phyloP scores from a whole-genome alignment of 2,329 filamentous ascomycete genomes.

The Fusarium albosuccineum region DNA sequence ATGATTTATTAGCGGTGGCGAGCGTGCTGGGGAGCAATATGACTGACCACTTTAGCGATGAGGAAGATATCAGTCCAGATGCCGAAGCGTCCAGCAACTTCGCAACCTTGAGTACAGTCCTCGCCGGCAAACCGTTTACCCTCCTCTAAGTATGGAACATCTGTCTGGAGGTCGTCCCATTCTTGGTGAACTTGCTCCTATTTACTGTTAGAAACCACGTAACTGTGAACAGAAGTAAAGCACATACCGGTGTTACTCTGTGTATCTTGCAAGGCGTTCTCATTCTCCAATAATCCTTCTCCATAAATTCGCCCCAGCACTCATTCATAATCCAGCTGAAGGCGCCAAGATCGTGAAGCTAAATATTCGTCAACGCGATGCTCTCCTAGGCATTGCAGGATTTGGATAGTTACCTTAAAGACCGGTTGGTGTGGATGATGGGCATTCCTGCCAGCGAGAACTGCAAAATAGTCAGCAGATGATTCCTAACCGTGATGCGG shows the following conservation, averaged over 20 bases:
- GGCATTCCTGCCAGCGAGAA: conserved; percentile 34
- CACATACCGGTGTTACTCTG: conserved; percentile 43
- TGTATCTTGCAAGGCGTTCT: conserved; percentile 40
- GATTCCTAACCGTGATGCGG: neutral
- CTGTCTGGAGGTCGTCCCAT: conserved; percentile 41
- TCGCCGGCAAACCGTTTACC: conserved; percentile 25
- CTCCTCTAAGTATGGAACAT: neutral
- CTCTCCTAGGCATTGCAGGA: too few species aligned
- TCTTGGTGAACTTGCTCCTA: conserved; percentile 45
- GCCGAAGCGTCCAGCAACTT: conserved; percentile 46
- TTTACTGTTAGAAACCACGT: conserved; percentile 14
- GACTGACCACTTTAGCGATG: conserved; percentile 45
- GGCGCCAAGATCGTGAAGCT: conserved; percentile 48
- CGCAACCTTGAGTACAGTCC: conserved; percentile 20
- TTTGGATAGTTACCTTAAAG: conserved; percentile 41
- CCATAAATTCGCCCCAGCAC: conserved; percentile 22
- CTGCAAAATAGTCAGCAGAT: conserved; percentile 30
- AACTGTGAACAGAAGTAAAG: neutral
- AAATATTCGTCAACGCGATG: conserved; percentile 11
- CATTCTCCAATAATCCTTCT: conserved; percentile 30
- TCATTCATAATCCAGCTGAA: conserved; percentile 41
- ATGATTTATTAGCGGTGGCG: conserved; percentile 12
- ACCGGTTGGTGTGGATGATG: conserved; percentile 38
- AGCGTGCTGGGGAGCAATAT: neutral
- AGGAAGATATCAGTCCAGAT: conserved; percentile 49